Percentiles rank a stretch among this genome's conserved stretches.
Evolutionary conservation across 768 basidiomycete species (phyloP).

Genomic region (Suillus alpinus): DNA sequence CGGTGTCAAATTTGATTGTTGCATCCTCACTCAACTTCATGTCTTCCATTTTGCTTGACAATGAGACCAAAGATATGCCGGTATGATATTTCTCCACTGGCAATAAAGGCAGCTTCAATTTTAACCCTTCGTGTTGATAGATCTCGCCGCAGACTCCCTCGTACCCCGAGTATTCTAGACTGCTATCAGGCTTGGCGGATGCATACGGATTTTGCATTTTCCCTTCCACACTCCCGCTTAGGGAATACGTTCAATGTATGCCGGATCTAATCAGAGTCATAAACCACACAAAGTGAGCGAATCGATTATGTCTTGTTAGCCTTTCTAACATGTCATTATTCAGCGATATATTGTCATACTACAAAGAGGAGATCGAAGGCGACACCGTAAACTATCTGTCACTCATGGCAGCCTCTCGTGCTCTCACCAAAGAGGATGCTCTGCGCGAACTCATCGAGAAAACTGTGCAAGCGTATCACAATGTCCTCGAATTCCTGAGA

Average conservation of each 20-base stretch:
- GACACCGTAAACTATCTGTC: slow-evolving; percentile 34
- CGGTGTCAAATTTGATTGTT: slow-evolving; percentile 34
- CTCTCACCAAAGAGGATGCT: slow-evolving; percentile 23
- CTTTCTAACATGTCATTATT: not conserved
- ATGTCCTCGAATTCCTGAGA: slow-evolving; percentile 17
- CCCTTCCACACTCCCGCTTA: slow-evolving; percentile 28
- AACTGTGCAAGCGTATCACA: slow-evolving; percentile 16
- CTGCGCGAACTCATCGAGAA: slow-evolving; percentile 23
- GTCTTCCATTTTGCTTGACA: slow-evolving; percentile 31
- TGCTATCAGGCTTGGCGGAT: slow-evolving; percentile 33
- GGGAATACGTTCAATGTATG: slow-evolving; percentile 35
- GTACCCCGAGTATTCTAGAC: slow-evolving; percentile 26
- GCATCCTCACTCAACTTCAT: slow-evolving; percentile 36
- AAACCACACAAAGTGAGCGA: slow-evolving; percentile 36
- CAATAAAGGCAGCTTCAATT: not conserved
- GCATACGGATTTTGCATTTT: slow-evolving; percentile 37
- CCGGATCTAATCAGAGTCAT: slow-evolving; percentile 35
- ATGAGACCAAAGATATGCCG: slow-evolving; percentile 27
- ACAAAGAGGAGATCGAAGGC: slow-evolving; percentile 35
- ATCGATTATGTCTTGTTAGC: not conserved
- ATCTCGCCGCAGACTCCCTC: slow-evolving; percentile 19
- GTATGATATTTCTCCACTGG: slow-evolving; percentile 9
- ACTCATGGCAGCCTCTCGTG: slow-evolving; percentile 20
- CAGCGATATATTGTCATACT: slow-evolving; percentile 31
- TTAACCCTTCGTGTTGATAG: not conserved